Evolutionary conservation across 176 grass and related monocot genomes (phyloP).

Genomic region (Paspalum vaginatum): DNA sequence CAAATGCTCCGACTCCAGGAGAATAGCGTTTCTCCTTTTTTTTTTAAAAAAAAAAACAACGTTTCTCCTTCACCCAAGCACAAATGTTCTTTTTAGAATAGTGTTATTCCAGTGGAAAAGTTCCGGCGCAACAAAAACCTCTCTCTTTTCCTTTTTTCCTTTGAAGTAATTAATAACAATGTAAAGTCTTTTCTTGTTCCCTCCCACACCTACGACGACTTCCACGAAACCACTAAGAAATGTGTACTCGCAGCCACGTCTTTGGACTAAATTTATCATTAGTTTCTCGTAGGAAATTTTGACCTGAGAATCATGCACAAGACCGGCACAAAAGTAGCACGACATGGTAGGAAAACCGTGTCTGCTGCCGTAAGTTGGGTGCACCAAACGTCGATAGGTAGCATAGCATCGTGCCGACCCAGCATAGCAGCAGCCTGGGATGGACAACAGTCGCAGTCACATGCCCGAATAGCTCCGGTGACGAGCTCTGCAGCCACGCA

Average conservation of each 20-base stretch:
- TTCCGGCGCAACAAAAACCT: background rate
- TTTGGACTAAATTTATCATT: background rate
- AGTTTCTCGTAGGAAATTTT: background rate
- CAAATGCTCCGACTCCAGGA: too few species aligned
- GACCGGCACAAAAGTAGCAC: background rate
- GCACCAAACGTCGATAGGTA: conserved; percentile 32
- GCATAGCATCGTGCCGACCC: background rate
- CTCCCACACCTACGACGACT: background rate
- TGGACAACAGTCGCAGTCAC: conserved; percentile 12
- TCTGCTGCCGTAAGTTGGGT: background rate
- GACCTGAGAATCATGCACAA: background rate
- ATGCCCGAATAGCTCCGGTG: background rate
- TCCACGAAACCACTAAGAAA: background rate
- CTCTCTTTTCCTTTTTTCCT: too few species aligned
- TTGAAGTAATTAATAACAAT: too few species aligned
- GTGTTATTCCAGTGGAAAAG: too few species aligned
- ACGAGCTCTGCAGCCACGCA: background rate
- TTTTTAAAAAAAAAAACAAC: too few species aligned
- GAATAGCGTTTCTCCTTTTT: too few species aligned
- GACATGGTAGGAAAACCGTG: background rate
- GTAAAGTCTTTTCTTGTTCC: background rate
- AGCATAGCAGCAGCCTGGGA: background rate
- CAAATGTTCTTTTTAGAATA: too few species aligned
- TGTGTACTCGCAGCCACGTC: too few species aligned
- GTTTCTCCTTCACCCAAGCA: too few species aligned